Evolutionary conservation across 2,329 filamentous ascomycete species (phyloP).

Genomic region (Ceratocystis albifundus): DNA sequence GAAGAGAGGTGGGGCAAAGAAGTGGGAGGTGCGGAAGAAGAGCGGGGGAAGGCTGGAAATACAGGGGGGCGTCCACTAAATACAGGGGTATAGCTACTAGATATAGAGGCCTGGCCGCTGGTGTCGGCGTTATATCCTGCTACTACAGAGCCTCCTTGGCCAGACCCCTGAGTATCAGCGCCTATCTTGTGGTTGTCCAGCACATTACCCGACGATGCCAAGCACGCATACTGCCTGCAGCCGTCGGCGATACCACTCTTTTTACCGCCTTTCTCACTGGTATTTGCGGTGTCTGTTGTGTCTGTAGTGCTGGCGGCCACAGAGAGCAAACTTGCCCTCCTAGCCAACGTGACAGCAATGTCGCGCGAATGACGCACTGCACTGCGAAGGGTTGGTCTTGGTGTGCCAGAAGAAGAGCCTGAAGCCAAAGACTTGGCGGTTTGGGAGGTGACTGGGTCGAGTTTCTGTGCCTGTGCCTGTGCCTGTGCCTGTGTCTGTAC

Average conservation of each 20-base stretch:
- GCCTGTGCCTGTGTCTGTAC: too few species aligned
- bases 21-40: constrained; percentile 1
- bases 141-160: too few species aligned
- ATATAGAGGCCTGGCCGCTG: neutral
- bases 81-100: neutral
- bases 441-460: neutral
- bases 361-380: constrained; percentile 8
- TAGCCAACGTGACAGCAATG: neutral
- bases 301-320: neutral
- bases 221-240: neutral
- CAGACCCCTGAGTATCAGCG: neutral
- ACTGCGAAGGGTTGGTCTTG: neutral
- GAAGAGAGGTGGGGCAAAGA: neutral
- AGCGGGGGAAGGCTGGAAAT: neutral
- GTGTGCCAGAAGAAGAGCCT: constrained; percentile 1
- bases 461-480: neutral
- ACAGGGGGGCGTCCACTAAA: neutral
- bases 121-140: too few species aligned
- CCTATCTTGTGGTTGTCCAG: constrained; percentile 7
- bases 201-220: neutral
- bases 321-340: neutral
- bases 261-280: neutral
- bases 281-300: too few species aligned
- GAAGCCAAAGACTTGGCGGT: neutral
- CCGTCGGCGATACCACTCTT: neutral